Evolutionary conservation across 768 basidiomycete genomes (phyloP), one percentile per base, ranked within the genome.

Genomic region (Rhizopogon roseolus): DNA sequence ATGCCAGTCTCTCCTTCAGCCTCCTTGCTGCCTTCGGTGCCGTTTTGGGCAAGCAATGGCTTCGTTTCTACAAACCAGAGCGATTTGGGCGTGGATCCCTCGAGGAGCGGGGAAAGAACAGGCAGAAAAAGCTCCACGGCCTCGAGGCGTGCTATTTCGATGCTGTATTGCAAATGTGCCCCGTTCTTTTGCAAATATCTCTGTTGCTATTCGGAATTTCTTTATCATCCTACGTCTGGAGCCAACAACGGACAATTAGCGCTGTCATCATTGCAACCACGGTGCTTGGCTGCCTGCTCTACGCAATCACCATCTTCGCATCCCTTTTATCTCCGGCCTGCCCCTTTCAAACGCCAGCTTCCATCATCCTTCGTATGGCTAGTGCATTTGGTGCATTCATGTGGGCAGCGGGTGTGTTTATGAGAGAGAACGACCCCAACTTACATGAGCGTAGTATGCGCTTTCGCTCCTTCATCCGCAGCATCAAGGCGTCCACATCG

Each of bases 41-140:
- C 6, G 49, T 59, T 41, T 29, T 59, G 32, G 57, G 57, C 28
- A 59, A 59, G 32, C 57, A 59, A 19, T 59, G 57, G 57, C 51
- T 52, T n/a, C 32, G 41, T 10, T 29, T 49, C 29, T 57, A 48
- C 41, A 50, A 29, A 10, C 49, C 27, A 8, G n/a, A n/a, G 6
- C 51, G 51, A n/a, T 44, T n/a, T 22, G 39, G 34, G 25, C 19
- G 34, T 14, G 56, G 56, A 22, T 53, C 40, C 16, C 38, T 58
- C 13, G 48, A 40, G 29, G 57, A 58, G 7, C 56, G 22, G 27
- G 48, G 57, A 5, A 57, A 17, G 32, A 37, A 16, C 41, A 38
- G 56, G 10, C 56, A 57, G 13, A 56, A 38, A n/a, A 57, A 49
- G 45, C 32, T 60, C 10, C 34, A 48, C 22, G 58, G 59, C 22